Evolutionary conservation across 2,329 filamentous ascomycete species (phyloP).

Genomic region (Xylaria arbuscula): DNA sequence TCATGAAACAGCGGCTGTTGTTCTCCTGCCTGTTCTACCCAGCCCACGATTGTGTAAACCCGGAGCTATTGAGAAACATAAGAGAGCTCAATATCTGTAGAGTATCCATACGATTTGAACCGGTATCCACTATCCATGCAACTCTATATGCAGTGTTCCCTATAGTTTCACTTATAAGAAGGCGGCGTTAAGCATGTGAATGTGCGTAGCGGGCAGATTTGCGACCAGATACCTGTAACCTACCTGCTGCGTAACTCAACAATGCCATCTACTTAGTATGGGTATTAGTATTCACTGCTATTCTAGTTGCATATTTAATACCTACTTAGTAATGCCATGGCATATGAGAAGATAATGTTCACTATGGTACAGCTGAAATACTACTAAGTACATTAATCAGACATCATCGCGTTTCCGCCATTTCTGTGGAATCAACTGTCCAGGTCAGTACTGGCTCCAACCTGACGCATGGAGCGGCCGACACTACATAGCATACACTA

Average conservation of each 20-base stretch:
- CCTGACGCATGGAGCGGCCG: slow-evolving; percentile 17
- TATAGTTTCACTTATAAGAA: background rate
- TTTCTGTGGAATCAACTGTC: slow-evolving; percentile 1
- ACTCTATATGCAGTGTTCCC: background rate
- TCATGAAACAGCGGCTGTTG: background rate
- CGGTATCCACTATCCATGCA: background rate
- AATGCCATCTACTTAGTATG: too few species aligned
- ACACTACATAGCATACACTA: background rate
- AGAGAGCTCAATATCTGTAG: background rate
- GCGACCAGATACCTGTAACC: background rate
- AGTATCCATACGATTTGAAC: background rate
- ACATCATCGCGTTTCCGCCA: background rate
- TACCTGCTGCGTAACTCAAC: too few species aligned
- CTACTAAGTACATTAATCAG: background rate
- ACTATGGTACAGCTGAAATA: background rate
- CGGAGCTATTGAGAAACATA: background rate
- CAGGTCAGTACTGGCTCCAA: slow-evolving; percentile 1
- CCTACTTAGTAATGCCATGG: background rate
- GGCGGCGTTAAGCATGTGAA: background rate
- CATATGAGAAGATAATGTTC: background rate
- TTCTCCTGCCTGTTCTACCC: background rate
- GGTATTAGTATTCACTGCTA: too few species aligned
- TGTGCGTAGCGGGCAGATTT: too few species aligned
- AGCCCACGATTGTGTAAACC: background rate
- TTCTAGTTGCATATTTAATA: too few species aligned